phyloP scores from a whole-genome alignment of 352 stramenopile genomes.

The Phytophthora ohioensis region DNA sequence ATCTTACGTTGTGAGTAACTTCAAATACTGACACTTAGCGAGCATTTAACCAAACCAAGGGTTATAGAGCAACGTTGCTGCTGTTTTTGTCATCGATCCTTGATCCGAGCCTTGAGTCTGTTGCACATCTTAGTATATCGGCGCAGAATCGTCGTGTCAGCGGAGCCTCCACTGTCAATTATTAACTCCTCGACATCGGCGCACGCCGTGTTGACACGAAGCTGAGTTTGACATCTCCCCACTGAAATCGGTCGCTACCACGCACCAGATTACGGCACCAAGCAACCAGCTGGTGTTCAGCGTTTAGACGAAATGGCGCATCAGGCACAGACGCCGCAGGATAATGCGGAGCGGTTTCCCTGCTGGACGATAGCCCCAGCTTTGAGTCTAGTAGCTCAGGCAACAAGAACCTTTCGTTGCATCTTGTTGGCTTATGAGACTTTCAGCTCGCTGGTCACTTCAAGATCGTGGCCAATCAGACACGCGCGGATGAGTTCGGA shows the following conservation, averaged over 20 bases:
- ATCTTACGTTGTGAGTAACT: constrained; percentile 18
- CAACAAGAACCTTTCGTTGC: background rate
- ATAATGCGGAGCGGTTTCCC: background rate
- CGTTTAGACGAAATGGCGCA: constrained; percentile 17
- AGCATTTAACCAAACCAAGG: constrained; percentile 15
- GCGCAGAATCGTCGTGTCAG: too few species aligned
- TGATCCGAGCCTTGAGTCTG: background rate
- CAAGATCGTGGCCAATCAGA: constrained; percentile 24
- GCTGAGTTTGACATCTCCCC: background rate
- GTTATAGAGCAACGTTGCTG: constrained; percentile 15
- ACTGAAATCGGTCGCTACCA: constrained; percentile 8
- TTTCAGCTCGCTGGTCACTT: constrained; percentile 7
- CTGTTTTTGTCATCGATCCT: background rate
- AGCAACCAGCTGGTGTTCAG: constrained; percentile 4
- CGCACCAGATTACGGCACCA: constrained; percentile 1
- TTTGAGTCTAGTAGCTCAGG: background rate
- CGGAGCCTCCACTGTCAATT: too few species aligned
- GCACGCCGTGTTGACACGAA: constrained; percentile 5
- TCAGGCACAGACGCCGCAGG: background rate
- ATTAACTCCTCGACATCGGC: background rate
- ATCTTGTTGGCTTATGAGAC: background rate
- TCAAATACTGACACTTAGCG: constrained; percentile 26
- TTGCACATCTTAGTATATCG: background rate
- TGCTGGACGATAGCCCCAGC: constrained; percentile 4
- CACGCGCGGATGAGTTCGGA: constrained; percentile 10